These are phyloP conservation scores for Eruca vesicaria DNA, from an alignment of 441 rosid species.

Conservation along the genomic window DNA sequence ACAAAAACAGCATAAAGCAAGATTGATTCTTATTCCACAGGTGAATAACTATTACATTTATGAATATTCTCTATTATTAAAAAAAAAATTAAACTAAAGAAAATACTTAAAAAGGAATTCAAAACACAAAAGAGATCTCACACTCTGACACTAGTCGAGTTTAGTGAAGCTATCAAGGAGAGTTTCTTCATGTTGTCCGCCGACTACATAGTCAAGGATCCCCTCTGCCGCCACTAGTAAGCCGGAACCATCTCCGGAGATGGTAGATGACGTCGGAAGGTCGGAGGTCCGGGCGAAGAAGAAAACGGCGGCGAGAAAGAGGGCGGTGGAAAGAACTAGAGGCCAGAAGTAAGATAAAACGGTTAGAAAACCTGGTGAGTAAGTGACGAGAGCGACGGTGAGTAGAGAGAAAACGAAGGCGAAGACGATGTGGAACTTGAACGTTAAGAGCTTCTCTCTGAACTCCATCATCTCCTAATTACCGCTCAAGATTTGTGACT, in stretches of 20 bases:
- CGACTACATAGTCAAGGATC: conserved; percentile 75
- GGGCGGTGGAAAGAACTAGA: conserved; percentile 75
- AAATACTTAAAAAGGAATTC: neutral
- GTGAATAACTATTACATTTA: conserved; percentile 23
- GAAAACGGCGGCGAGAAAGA: conserved; percentile 69
- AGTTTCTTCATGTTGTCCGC: conserved; percentile 48
- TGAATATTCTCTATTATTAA: conserved; percentile 1
- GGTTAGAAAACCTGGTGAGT: conserved; percentile 70
- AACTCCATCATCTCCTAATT: conserved; percentile 49
- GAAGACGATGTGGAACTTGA: conserved; percentile 54
- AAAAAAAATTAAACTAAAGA: neutral
- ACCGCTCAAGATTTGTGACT: conserved; percentile 25
- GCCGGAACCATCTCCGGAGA: conserved; percentile 37
- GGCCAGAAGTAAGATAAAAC: conserved; percentile 86
- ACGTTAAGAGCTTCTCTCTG: conserved; percentile 53
- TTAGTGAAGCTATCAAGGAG: conserved; percentile 34
- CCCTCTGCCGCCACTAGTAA: conserved; percentile 61
- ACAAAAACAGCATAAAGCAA: neutral
- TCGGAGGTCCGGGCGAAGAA: conserved; percentile 59
- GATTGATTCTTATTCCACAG: conserved; percentile 15
- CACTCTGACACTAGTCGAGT: conserved; percentile 33
- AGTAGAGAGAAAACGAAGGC: conserved; percentile 34
- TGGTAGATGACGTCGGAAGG: conserved; percentile 31
- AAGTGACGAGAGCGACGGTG: conserved; percentile 34
- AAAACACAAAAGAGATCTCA: conserved; percentile 24